Evolutionary conservation across 352 stramenopile genomes (phyloP).

Genomic region (Phytophthora ohioensis): DNA sequence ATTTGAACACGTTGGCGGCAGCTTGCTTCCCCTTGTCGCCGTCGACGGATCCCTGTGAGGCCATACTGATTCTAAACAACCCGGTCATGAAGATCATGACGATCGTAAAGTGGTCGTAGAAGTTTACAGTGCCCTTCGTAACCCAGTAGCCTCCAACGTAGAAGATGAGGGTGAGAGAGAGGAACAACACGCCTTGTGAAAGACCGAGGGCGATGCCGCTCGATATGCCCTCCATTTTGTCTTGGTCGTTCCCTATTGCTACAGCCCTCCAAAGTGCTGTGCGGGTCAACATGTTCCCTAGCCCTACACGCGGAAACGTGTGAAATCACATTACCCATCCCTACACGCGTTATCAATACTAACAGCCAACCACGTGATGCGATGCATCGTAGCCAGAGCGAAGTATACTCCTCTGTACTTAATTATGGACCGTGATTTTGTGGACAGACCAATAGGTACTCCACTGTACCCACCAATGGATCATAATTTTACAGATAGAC

Average conservation of each 20-base stretch:
- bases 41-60: constrained; percentile 54
- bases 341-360: too few species aligned
- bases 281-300: too few species aligned
- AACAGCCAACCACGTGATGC: too few species aligned
- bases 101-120: constrained; percentile 59
- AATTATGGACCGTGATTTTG: too few species aligned
- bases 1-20: constrained; percentile 81
- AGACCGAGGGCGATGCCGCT: constrained; percentile 54
- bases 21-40: constrained; percentile 65
- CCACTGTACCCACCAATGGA: too few species aligned
- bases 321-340: too few species aligned
- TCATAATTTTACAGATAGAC: too few species aligned
- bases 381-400: too few species aligned
- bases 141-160: constrained; percentile 32
- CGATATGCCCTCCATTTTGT: constrained; percentile 41
- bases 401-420: too few species aligned
- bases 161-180: constrained; percentile 1
- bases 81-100: constrained; percentile 56
- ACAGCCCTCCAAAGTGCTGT: too few species aligned
- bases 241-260: constrained; percentile 25
- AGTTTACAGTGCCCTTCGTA: constrained; percentile 47
- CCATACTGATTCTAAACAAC: constrained; percentile 36
- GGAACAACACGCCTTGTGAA: constrained; percentile 57
- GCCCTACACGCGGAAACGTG: too few species aligned
- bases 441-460: too few species aligned